Percentiles rank a stretch among this genome's conserved stretches.
Evolutionary conservation across 805 yeast species (phyloP).

Genomic region (Scheffersomyces spartinae): DNA sequence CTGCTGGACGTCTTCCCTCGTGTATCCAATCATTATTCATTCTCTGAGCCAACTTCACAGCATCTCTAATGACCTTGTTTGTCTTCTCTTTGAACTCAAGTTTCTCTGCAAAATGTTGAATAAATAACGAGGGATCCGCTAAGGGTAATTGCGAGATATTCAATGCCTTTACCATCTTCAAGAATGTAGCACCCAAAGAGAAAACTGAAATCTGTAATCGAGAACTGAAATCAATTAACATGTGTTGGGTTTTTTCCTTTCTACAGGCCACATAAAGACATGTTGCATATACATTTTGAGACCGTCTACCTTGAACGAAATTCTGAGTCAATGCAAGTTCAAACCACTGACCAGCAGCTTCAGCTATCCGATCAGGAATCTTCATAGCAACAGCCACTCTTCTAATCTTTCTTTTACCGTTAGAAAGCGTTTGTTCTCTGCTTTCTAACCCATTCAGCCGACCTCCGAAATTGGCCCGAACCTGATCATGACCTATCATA

Average conservation of each 20-base stretch:
- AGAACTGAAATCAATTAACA: slow-evolving; percentile 92
- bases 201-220: slow-evolving; percentile 83
- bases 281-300: slow-evolving; percentile 91
- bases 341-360: slow-evolving; percentile 84
- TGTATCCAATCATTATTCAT: slow-evolving; percentile 95
- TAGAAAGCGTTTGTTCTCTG: slow-evolving; percentile 78
- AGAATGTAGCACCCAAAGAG: slow-evolving; percentile 90
- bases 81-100: slow-evolving; percentile 68
- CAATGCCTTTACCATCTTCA: slow-evolving; percentile 81
- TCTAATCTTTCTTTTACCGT: slow-evolving; percentile 69
- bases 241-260: slow-evolving; percentile 80
- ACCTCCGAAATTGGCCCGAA: slow-evolving; percentile 56
- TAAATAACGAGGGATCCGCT: slow-evolving; percentile 89
- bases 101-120: slow-evolving; percentile 86
- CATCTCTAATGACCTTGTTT: slow-evolving; percentile 75
- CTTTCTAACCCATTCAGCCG: slow-evolving; percentile 71
- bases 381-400: slow-evolving; percentile 68
- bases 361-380: slow-evolving; percentile 78
- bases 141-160: slow-evolving; percentile 70
- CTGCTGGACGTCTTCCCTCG: slow-evolving; percentile 97
- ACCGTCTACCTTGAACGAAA: slow-evolving; percentile 94
- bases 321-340: slow-evolving; percentile 74
- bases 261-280: slow-evolving; percentile 94
- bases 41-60: slow-evolving; percentile 72
- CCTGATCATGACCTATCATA: slow-evolving; percentile 80